Evolutionary conservation across 2,329 filamentous ascomycete genomes (phyloP), one percentile per base, ranked within the genome.

Genomic region (Neodidymelliopsis sp.): DNA sequence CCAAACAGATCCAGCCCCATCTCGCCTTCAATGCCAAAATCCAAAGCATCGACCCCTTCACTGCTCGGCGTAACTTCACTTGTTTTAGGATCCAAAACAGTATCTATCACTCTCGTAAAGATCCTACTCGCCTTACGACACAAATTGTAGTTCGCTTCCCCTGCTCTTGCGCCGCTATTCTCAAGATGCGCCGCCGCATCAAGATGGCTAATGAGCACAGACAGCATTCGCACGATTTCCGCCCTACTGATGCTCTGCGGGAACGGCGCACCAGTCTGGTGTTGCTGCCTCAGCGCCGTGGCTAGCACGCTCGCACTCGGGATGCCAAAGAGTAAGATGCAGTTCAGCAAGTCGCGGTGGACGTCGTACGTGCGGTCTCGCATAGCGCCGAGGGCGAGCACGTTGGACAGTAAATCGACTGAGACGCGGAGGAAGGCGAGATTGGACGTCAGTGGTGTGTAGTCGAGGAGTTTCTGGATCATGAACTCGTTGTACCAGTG

Each of bases 121-220:
- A 62, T 58, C 23, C 56, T 64, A 23, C 56, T 58, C 2, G 65
- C 67, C 37, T 70, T 71, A 20, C 60, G 58, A 34, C 66, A 72
- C 1, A 71, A 42, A 22, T 61, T 63, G 41, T 73, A 72, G 22
- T 73, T 69, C 2, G 66, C 67, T 33, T 73, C 66, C 19, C 63
- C 70, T 0, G 67, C 68, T 1, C 65, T 45, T 1, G 66, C 67
- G 13, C 71, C 70, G 0, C 60, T 64, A 11, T 60, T 66, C 10
- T 68, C 65, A 6, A 63, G 37, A 22, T 66, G 59, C 2, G 60
- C 57, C 1, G 65, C 60, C 4, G 65, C 57, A 22, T 75, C 74
- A 1, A 77, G 61, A 38, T 75, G 71, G 2, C 63, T 65, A 12
- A 75, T 73, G 12, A 77, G 66, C 0, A 76, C 73, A 23, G 66